These are phyloP conservation scores for Spongispora temasekensis DNA, from an alignment of 1,284 basidiomycete species.

Conservation along the genomic window DNA sequence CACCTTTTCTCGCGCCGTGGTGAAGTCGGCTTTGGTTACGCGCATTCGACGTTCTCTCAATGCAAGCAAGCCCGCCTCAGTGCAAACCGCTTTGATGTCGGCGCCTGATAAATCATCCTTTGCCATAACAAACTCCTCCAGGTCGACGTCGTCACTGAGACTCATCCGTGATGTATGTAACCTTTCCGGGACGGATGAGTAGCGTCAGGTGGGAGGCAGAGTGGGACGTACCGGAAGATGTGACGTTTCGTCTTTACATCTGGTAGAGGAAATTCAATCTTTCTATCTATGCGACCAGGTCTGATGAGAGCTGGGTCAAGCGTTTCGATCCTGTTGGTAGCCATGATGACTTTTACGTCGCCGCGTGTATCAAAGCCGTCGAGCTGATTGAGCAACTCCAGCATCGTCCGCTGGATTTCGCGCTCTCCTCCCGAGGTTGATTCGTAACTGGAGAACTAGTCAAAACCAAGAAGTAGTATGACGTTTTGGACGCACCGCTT, in stretches of 20 bases:
- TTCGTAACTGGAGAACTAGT: slow-evolving; percentile 67
- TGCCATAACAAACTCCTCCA: slow-evolving; percentile 94
- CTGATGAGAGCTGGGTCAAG: slow-evolving; percentile 97
- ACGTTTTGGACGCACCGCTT: slow-evolving; percentile 69
- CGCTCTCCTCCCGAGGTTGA: slow-evolving; percentile 97
- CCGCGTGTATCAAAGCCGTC: slow-evolving; percentile 99
- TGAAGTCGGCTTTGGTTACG: slow-evolving; percentile 92
- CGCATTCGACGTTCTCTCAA: slow-evolving; percentile 95
- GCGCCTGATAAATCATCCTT: slow-evolving; percentile 98
- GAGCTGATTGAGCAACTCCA: slow-evolving; percentile 96
- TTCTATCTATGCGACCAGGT: slow-evolving; percentile 97
- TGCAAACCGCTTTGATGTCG: slow-evolving; percentile 97
- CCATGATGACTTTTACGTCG: slow-evolving; percentile 98
- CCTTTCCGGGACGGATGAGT: slow-evolving; percentile 39
- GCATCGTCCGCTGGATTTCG: slow-evolving; percentile 99
- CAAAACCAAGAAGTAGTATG: neutral
- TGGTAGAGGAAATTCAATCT: slow-evolving; percentile 95
- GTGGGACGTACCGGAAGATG: slow-evolving; percentile 79
- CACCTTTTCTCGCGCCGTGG: slow-evolving; percentile 87
- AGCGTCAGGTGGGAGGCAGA: neutral
- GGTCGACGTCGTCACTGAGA: slow-evolving; percentile 86
- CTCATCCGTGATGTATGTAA: slow-evolving; percentile 98
- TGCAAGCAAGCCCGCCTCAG: slow-evolving; percentile 95
- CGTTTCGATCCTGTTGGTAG: slow-evolving; percentile 92
- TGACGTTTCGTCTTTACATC: slow-evolving; percentile 97